These are phyloP conservation scores for Claviceps purpurea DNA, from an alignment of 2,329 filamentous ascomycete genomes.

Conservation along the genomic window DNA sequence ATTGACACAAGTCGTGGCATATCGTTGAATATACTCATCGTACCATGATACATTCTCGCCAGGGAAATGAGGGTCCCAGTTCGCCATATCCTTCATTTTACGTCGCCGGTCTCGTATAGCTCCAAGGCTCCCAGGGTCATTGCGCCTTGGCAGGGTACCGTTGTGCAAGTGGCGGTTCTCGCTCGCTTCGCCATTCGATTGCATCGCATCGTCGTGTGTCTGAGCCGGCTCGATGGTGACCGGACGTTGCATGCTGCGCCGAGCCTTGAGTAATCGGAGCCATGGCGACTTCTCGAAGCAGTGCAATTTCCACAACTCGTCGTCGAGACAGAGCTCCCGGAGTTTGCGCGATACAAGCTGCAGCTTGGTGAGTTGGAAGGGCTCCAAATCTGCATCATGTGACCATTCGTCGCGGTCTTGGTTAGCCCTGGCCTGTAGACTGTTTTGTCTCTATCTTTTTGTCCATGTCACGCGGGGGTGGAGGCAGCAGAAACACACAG, in stretches of 20 bases:
- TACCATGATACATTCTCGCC: conserved; percentile 71
- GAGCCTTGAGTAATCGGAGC: conserved; percentile 43
- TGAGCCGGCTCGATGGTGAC: conserved; percentile 9
- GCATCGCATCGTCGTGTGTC: conserved; percentile 7
- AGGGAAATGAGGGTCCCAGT: conserved; percentile 72
- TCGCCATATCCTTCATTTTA: conserved; percentile 45
- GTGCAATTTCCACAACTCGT: conserved; percentile 60
- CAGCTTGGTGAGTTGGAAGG: conserved; percentile 40
- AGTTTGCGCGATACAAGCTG: conserved; percentile 58
- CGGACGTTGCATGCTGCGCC: conserved; percentile 19
- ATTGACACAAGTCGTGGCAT: conserved; percentile 57
- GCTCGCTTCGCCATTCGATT: neutral
- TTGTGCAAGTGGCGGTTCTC: neutral
- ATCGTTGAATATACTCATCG: conserved; percentile 72
- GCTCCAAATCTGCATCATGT: conserved; percentile 20
- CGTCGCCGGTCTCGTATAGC: conserved; percentile 3
- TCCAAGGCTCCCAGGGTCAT: neutral
- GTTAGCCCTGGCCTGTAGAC: neutral
- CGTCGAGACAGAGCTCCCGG: conserved; percentile 55
- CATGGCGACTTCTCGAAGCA: conserved; percentile 61
- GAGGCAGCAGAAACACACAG: neutral
- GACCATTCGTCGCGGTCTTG: neutral
- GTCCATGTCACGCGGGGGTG: neutral
- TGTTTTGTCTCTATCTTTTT: neutral
- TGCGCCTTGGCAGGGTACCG: neutral